Base-by-base conservation (phyloP, 257 asterid genomes). In the Eustoma russellianum region DNA sequence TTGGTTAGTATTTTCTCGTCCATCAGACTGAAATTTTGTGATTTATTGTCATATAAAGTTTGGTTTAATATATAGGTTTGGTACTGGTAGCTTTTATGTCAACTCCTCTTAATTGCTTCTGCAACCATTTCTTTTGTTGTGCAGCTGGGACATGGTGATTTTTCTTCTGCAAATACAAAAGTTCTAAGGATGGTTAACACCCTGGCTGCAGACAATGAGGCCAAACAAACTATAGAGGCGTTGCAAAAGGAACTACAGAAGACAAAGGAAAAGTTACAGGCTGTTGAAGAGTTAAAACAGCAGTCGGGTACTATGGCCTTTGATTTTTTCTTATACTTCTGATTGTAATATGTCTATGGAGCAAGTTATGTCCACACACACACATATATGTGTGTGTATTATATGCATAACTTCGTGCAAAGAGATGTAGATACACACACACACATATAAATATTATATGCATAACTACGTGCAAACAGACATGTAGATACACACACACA, bases 91-190 rank as follows among this genome's bases (percentile, higher is more conserved):
- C 12, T 38, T 38, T 38, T 38, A 7, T 38, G 3, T 38, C 44
- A 49, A 44, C 44, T 28, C 24, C n/a, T 33, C 30, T 62, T 53
- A 19, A 35, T 16, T 62, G 50, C 15, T 40, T 18, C 17, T 11
- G 46, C 30, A 48, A 48, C 44, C 46, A 38, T 19, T 54, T 54
- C 34, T 57, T 44, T 65, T 57, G 56, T 55, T 59, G 59, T 82
- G 71, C 80, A 92, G 97, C 70, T 92, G 66, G 99, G 99, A 34
- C 99, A 83, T 70, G 98, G 97, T 19, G 95, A 88, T 67, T 92
- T 79, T 81, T 85, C 99, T 61, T 73, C 97, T 50, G 80, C 95
- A 69, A 88, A 69, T 64, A 88, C 99, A 47, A 92, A 92, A 77
- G 97, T 92, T 69, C 68, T 92, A 56, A 90, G 94, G 65, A 88